Conservation (phyloP, 352 stramenopile genomes). For the Plasmopara muralis region DNA sequence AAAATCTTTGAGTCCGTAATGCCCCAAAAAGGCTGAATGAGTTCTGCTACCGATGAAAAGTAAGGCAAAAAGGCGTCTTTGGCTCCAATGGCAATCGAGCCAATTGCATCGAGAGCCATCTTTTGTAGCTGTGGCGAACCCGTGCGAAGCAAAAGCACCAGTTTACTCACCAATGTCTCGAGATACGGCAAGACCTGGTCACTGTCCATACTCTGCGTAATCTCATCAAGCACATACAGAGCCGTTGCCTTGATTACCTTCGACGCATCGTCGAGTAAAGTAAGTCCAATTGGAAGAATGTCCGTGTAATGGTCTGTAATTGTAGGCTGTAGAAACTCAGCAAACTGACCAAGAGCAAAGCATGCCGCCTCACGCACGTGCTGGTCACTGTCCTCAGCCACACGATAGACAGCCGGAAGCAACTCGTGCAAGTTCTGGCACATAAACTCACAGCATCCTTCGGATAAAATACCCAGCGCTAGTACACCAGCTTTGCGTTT, state of each 20-base stretch:
- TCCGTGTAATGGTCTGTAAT: conserved; percentile 93
- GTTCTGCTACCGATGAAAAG: conserved; percentile 81
- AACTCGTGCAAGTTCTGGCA: conserved; percentile 91
- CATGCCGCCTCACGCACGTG: conserved; percentile 95
- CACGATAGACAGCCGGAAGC: conserved; percentile 88
- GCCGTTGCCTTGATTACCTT: conserved; percentile 93
- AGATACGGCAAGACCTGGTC: conserved; percentile 93
- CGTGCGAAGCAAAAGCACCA: conserved; percentile 89
- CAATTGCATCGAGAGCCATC: conserved; percentile 95
- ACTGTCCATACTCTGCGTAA: conserved; percentile 96
- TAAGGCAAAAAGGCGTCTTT: conserved; percentile 97
- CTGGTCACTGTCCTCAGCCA: conserved; percentile 88
- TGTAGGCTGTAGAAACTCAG: conserved; percentile 97
- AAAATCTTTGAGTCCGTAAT: conserved; percentile 91
- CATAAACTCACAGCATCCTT: conserved; percentile 94
- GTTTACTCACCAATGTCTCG: conserved; percentile 93
- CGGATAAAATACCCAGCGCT: conserved; percentile 94
- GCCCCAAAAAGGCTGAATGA: conserved; percentile 86
- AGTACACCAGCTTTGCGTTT: conserved; percentile 95
- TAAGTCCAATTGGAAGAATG: conserved; percentile 95
- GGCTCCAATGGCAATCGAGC: conserved; percentile 94
- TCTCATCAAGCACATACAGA: conserved; percentile 98
- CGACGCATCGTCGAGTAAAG: conserved; percentile 90
- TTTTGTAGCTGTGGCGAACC: conserved; percentile 93
- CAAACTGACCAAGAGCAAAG: conserved; percentile 97